Conservation (phyloP, 108 stramenopile species). For the Discostella stelligeroides region DNA sequence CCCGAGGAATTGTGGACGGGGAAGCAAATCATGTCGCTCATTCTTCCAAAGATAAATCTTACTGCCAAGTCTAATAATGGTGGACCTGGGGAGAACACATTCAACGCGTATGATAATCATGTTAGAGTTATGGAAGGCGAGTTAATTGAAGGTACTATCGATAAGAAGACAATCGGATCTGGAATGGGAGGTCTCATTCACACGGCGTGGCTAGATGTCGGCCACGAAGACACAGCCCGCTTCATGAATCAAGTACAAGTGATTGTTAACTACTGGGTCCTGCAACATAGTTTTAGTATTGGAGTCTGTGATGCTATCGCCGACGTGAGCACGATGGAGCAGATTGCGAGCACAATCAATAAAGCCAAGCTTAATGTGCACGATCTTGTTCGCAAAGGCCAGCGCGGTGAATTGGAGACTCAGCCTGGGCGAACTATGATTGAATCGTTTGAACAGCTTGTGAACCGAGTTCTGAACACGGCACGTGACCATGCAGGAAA, state of each 20-base stretch:
- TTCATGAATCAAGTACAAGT: slow-evolving; percentile 99
- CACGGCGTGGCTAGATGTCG: slow-evolving; percentile 95
- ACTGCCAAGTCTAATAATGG: slow-evolving; percentile 80
- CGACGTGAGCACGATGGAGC: slow-evolving; percentile 92
- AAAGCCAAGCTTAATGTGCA: slow-evolving; percentile 94
- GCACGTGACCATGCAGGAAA: slow-evolving; percentile 97
- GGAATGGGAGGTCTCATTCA: slow-evolving; percentile 97
- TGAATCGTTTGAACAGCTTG: slow-evolving; percentile 96
- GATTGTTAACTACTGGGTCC: slow-evolving; percentile 94
- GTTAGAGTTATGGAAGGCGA: slow-evolving; percentile 95
- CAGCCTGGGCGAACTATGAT: slow-evolving; percentile 99
- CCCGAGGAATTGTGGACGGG: slow-evolving; percentile 98
- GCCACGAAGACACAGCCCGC: slow-evolving; percentile 89
- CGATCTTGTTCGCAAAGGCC: slow-evolving; percentile 96
- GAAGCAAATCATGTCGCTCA: slow-evolving; percentile 94
- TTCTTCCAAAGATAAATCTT: slow-evolving; percentile 95
- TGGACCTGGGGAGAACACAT: slow-evolving; percentile 78
- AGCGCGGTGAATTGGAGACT: slow-evolving; percentile 93
- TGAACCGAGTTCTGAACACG: slow-evolving; percentile 96
- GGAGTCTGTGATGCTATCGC: slow-evolving; percentile 98
- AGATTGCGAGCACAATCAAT: slow-evolving; percentile 95
- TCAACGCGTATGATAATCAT: slow-evolving; percentile 88
- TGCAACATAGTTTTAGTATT: slow-evolving; percentile 95
- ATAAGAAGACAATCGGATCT: slow-evolving; percentile 97
- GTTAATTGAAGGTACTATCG: slow-evolving; percentile 93